Conservation (phyloP, 495 filamentous ascomycete genomes). For the Aspergillus ostianus region DNA sequence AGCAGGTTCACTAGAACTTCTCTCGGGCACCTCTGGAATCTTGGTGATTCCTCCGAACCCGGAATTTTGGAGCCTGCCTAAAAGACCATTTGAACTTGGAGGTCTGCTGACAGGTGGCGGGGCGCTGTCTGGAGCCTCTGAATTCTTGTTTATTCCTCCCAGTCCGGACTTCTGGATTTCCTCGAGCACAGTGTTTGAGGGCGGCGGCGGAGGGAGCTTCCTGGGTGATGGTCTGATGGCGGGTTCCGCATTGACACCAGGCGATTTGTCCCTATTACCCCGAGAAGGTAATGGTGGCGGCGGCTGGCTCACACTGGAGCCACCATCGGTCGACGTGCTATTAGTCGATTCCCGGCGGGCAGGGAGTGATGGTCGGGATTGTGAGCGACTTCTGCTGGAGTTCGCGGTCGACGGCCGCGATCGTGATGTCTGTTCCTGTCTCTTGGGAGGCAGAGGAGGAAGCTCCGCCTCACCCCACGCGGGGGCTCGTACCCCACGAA, state of each 20-base stretch:
- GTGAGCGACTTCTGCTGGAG: conserved; percentile 21
- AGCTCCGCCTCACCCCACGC: conserved; percentile 45
- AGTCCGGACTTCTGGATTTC: conserved; percentile 41
- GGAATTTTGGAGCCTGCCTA: conserved; percentile 33
- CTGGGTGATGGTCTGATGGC: conserved; percentile 21
- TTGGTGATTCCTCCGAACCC: conserved; percentile 43
- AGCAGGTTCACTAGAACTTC: conserved; percentile 12
- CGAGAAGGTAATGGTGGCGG: conserved; percentile 35
- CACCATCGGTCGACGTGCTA: conserved; percentile 15
- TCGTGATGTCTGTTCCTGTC: conserved; percentile 25
- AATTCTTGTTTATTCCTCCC: conserved; percentile 34
- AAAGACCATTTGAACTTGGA: conserved; percentile 23
- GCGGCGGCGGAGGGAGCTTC: conserved; percentile 36
- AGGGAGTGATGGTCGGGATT: conserved; percentile 16
- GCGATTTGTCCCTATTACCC: conserved; percentile 20
- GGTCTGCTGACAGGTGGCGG: conserved; percentile 7
- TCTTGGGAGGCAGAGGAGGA: conserved; percentile 45
- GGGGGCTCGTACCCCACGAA: conserved; percentile 37
- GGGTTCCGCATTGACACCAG: conserved; percentile 17
- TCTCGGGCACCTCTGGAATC: conserved; percentile 8
- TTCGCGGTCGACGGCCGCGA: conserved; percentile 22
- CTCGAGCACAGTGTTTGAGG: conserved; percentile 27
- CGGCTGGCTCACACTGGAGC: conserved; percentile 9
- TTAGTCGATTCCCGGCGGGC: conserved; percentile 19
- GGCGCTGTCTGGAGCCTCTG: conserved; percentile 17